Evolutionary conservation across 164 flowering plant genomes (phyloP), one percentile per base, ranked within the genome.

Genomic region (Stephania yunnanensis): DNA sequence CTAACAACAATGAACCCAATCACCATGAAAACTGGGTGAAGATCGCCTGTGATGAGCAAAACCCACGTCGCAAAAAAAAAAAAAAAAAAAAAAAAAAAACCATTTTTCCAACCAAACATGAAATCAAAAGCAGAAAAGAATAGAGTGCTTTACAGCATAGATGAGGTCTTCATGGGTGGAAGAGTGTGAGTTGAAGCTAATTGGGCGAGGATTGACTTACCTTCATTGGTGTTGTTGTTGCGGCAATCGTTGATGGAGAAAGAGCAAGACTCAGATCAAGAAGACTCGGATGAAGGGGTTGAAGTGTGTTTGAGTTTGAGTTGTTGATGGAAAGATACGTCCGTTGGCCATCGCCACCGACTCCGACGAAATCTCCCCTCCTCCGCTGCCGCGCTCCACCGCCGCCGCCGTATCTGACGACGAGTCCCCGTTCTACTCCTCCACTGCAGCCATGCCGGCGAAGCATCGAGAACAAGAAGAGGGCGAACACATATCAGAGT

Each of bases 21-120:
- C 80, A 94, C 97, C 98, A 94, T 94, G 6, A 92, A 72, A 71
- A 92, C 76, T 73, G 97, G 97, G 84, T 94, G 98, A 77, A 92
- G 87, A 63, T 25, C 25, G 86, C 90, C 98, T 92, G 87, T 52
- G 22, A 36, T 36, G 42, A 2, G 42, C 42, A 3, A 11, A 19
- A 71, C 13, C 4, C 19, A 75, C 70, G 36, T 6, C 52, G 7
- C 44, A 44, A 10, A 3, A 73, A 45, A 25, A 25, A 25, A 25
- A 25, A 25, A 25, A 25, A 25, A 74, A 25, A 50, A 36, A 45
- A 58, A 7, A 12, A 58, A 15, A 25, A 25, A 25, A 25, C 25
- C 6, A 12, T 48, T 48, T 48, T 36, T 36, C 42, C 42, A 36
- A 36, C 42, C 42, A 36, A 36, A 36, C 42, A 36, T 36, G 42